phyloP scores from a whole-genome alignment of 495 filamentous ascomycete species.

The Geopyxis carbonaria region DNA sequence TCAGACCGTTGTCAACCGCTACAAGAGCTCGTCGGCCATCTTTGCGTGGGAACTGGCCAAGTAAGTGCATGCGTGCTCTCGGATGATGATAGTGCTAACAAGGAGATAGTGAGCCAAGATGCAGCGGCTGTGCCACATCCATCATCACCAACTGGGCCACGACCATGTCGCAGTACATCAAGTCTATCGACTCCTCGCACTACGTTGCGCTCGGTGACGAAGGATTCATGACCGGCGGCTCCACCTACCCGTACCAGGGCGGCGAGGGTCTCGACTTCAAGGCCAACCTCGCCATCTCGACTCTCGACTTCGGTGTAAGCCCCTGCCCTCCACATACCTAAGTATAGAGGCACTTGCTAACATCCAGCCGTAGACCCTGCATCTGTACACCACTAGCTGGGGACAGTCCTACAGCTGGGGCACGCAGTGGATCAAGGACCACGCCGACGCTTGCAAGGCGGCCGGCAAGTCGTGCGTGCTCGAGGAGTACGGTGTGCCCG shows the following conservation, averaged over 20 bases:
- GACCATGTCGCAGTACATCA: slow-evolving; percentile 38
- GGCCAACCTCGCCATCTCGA: slow-evolving; percentile 32
- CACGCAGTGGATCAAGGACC: slow-evolving; percentile 33
- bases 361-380: no score
- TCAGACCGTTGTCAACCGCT: slow-evolving; percentile 38
- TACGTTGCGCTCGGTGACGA: slow-evolving; percentile 42
- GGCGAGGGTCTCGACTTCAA: slow-evolving; percentile 36
- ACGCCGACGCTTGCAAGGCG: slow-evolving; percentile 29
- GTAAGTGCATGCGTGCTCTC: slow-evolving; percentile 4
- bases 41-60: slow-evolving; percentile 48
- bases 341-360: slow-evolving; percentile 27
- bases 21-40: slow-evolving; percentile 33
- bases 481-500: slow-evolving; percentile 35
- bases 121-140: slow-evolving; percentile 34
- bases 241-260: slow-evolving; percentile 33
- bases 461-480: slow-evolving; percentile 36
- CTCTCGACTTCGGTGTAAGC: slow-evolving; percentile 37
- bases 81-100: background rate
- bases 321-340: slow-evolving; percentile 26
- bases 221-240: slow-evolving; percentile 23
- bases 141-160: slow-evolving; percentile 40
- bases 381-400: slow-evolving; percentile 31
- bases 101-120: slow-evolving; percentile 34
- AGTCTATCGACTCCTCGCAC: slow-evolving; percentile 37
- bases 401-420: slow-evolving; percentile 26